Evolutionary conservation across 768 basidiomycete genomes (phyloP), one percentile per base, ranked within the genome.

Genomic region (Lepiota brunneoincarnata): DNA sequence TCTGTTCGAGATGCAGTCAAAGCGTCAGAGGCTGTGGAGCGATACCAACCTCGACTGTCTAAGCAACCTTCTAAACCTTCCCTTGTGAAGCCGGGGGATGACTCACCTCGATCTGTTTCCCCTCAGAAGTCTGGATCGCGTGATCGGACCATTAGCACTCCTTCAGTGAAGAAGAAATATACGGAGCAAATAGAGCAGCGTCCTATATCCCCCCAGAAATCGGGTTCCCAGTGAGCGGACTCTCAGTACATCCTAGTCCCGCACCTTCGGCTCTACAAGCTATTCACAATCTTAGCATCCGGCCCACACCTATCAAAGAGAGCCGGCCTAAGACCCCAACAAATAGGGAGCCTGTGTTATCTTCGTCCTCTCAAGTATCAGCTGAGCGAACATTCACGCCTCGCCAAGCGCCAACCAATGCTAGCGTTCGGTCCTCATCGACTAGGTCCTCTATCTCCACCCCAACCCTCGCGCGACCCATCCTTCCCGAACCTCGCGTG

Each of bases 381-480:
- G 20, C 28, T 17, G 45, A 24, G 18, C 48, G 49, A 23, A 59
- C 68, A 26, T 59, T 59, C 39, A 68, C 64, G 2, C 65, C 72
- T 58, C 63, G 62, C 11, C 57, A 64, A 51, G 60, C 62, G 18
- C 58, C 64, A 26, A 21, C 26, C 5, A 52, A 23, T 44, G 58
- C 49, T 50, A 61, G 17, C 57, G 53, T 20, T 54, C 66, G 18
- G 47, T 59, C 39, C 42, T 64, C 75, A 28, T 61, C 73, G 1
- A 62, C 67, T 20, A 72, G 70, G 43, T 65, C 75, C 11, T 55
- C 67, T n/a, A 61, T 77, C 20, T 55, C 65, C 9, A 65, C 72
- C 24, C 69, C 76, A 34, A 74, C 77, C 35, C 73, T 84, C 18
- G 77, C 81, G 9, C 75, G 82, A 50, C 76, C 82, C 9, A 75